Evolutionary conservation across 2,329 filamentous ascomycete genomes (phyloP).

Genomic region (Diaporthe humulicola): DNA sequence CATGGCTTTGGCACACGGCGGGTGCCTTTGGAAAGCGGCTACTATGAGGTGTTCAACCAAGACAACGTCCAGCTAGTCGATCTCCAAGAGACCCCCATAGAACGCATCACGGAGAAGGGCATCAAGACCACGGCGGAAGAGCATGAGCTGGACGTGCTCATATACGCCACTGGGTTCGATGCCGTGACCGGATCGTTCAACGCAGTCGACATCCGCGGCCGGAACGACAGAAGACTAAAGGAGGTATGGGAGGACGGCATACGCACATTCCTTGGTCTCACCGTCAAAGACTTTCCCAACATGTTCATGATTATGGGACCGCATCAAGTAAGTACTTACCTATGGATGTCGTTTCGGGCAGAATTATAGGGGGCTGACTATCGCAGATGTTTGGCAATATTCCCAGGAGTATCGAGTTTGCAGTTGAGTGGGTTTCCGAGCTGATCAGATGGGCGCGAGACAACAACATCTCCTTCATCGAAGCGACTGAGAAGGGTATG

Average conservation of each 20-base stretch:
- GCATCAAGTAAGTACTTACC: slow-evolving; percentile 47
- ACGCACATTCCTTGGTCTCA: slow-evolving; percentile 40
- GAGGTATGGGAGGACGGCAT: slow-evolving; percentile 32
- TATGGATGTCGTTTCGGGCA: too few species aligned
- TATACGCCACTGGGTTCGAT: slow-evolving; percentile 58
- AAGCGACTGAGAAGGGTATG: slow-evolving; percentile 55
- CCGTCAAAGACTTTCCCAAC: slow-evolving; percentile 49
- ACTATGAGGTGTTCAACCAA: slow-evolving; percentile 51
- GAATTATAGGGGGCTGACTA: too few species aligned
- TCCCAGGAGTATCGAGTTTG: slow-evolving; percentile 57
- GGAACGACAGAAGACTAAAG: slow-evolving; percentile 22
- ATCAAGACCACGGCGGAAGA: slow-evolving; percentile 43
- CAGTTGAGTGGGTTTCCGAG: slow-evolving; percentile 54
- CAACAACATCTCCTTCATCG: slow-evolving; percentile 51
- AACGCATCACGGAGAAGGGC: slow-evolving; percentile 43
- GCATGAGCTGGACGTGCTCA: slow-evolving; percentile 13
- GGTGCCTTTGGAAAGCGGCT: slow-evolving; percentile 45
- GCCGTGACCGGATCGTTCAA: slow-evolving; percentile 51
- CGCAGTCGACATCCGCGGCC: background rate
- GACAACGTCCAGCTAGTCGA: slow-evolving; percentile 51
- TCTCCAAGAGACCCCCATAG: slow-evolving; percentile 43
- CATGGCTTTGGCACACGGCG: slow-evolving; percentile 52
- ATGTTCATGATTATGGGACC: slow-evolving; percentile 62
- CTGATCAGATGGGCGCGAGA: slow-evolving; percentile 51
- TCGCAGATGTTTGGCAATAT: slow-evolving; percentile 55